Evolutionary conservation across 1,284 basidiomycete species (phyloP).

Genomic region (Coniophora puteana): DNA sequence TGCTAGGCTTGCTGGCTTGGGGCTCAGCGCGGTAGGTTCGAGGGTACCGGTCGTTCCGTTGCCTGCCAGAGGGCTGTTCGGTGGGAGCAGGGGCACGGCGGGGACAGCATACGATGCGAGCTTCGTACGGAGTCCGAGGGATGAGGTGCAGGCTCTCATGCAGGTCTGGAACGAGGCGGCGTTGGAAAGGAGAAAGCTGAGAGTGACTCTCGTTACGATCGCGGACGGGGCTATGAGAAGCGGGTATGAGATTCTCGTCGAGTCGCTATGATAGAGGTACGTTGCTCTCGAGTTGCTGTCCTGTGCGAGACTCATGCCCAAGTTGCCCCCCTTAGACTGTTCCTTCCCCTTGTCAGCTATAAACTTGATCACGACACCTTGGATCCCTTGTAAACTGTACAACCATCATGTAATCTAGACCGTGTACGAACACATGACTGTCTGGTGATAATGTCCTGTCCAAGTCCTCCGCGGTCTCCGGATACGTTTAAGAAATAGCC

Average conservation of each 20-base stretch:
- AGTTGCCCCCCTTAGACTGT: no score
- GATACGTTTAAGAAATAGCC: no score
- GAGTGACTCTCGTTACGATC: slow-evolving; percentile 15
- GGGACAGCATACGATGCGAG: slow-evolving; percentile 20
- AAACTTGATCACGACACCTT: no score
- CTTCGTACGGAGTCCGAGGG: slow-evolving; percentile 17
- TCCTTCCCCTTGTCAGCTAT: no score
- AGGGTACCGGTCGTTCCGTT: slow-evolving; percentile 14
- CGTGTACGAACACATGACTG: no score
- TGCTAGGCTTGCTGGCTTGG: slow-evolving; percentile 19
- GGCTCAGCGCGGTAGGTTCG: slow-evolving; percentile 21
- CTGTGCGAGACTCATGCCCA: no score
- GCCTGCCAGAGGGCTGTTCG: slow-evolving; percentile 14
- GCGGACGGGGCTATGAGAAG: slow-evolving; percentile 5
- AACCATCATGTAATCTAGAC: no score
- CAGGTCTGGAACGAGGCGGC: slow-evolving; percentile 29
- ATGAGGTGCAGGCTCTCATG: slow-evolving; percentile 25
- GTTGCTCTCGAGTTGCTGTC: no score
- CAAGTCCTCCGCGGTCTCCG: no score
- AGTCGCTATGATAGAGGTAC: slow-evolving; percentile 27
- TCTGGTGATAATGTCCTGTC: no score
- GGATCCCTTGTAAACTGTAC: no score
- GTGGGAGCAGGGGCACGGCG: slow-evolving; percentile 3
- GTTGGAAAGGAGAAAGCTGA: slow-evolving; percentile 27
- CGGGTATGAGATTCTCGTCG: slow-evolving; percentile 17